These are phyloP conservation scores for Crithidia acanthocephali DNA, from an alignment of 208 protist species.

Conservation along the genomic window DNA sequence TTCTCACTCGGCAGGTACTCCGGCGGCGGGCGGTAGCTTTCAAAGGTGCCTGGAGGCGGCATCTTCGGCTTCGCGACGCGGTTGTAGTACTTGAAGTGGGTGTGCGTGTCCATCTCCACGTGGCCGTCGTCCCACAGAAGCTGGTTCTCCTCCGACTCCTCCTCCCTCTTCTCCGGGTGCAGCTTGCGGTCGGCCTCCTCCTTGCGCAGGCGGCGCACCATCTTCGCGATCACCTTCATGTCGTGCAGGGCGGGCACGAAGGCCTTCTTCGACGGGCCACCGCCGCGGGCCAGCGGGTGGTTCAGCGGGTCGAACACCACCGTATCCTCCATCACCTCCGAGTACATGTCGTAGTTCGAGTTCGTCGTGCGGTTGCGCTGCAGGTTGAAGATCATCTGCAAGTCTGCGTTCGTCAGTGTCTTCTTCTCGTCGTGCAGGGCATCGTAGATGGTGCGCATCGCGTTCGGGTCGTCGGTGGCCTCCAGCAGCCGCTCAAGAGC, in stretches of 20 bases:
- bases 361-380: constrained; percentile 92
- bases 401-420: constrained; percentile 86
- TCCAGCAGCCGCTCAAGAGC: constrained; percentile 92
- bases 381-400: constrained; percentile 94
- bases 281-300: constrained; percentile 90
- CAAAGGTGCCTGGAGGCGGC: constrained; percentile 93
- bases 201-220: constrained; percentile 81
- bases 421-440: constrained; percentile 91
- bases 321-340: constrained; percentile 78
- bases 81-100: constrained; percentile 89
- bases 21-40: constrained; percentile 98
- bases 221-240: constrained; percentile 92
- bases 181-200: constrained; percentile 52
- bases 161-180: constrained; percentile 23
- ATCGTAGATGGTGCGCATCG: constrained; percentile 93
- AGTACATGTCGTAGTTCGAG: constrained; percentile 91
- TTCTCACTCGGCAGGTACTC: constrained; percentile 97
- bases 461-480: constrained; percentile 92
- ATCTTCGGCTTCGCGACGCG: constrained; percentile 79
- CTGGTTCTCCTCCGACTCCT: constrained; percentile 42
- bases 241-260: constrained; percentile 89
- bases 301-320: constrained; percentile 92
- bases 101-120: constrained; percentile 89
- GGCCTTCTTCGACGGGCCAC: constrained; percentile 79
- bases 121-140: constrained; percentile 86